phyloP scores from a whole-genome alignment of 495 filamentous ascomycete species.

The Penicillium ochrochloron region DNA sequence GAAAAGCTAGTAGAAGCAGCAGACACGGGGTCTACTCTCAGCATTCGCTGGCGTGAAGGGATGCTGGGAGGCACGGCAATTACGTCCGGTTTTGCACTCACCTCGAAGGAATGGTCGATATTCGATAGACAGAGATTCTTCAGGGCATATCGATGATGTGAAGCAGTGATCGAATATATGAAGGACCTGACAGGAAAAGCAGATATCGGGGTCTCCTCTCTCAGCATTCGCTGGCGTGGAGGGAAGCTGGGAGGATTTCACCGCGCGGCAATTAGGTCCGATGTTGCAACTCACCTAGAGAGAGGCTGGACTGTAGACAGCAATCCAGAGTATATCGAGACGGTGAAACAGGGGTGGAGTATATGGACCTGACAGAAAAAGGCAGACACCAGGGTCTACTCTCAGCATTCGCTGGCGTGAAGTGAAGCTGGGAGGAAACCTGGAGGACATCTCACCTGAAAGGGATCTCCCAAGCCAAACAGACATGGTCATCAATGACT shows the following conservation, averaged over 20 bases:
- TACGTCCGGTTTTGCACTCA: not conserved
- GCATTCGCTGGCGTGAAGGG: not conserved
- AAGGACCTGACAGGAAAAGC: not conserved
- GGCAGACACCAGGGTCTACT: not conserved
- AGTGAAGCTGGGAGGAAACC: not conserved
- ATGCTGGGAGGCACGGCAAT: slow-evolving; percentile 1
- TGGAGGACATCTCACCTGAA: not conserved
- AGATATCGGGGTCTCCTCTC: not conserved
- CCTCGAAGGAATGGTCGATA: not conserved
- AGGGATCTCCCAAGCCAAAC: not conserved
- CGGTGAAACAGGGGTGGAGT: no score
- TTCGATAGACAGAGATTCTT: no score
- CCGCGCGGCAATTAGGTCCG: not conserved
- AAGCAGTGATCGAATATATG: no score
- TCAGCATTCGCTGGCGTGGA: not conserved
- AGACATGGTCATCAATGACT: not conserved
- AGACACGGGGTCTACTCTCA: not conserved
- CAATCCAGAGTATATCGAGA: no score
- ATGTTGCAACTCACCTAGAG: not conserved
- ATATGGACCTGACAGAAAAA: not conserved
- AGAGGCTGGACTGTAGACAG: no score
- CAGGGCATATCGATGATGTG: no score
- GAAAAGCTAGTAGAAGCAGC: not conserved
- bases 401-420: slow-evolving; percentile 1
- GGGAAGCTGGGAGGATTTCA: slow-evolving; percentile 1